Conservation (phyloP, 768 basidiomycete genomes). For the Kwoniella pini region DNA sequence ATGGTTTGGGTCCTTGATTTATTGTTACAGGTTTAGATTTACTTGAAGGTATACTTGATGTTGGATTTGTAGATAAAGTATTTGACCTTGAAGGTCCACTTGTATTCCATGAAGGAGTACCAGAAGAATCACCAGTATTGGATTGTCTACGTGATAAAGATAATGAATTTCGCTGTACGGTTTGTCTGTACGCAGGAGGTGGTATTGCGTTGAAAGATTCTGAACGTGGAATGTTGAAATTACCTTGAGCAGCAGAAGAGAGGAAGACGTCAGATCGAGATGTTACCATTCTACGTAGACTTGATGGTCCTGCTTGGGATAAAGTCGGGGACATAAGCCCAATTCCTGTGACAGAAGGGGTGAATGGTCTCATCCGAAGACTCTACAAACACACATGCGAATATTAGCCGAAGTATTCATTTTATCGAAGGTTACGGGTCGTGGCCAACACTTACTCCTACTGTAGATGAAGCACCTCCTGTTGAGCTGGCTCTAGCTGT, state of each 20-base stretch:
- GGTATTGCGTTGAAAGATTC: slow-evolving; percentile 23
- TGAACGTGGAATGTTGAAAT: slow-evolving; percentile 7
- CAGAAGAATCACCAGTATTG: slow-evolving; percentile 19
- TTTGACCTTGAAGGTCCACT: slow-evolving; percentile 7
- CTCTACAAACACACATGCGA: slow-evolving; percentile 19
- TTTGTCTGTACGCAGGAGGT: neutral
- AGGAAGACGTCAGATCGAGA: slow-evolving; percentile 46
- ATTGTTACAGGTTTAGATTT: slow-evolving; percentile 36
- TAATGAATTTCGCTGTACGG: neutral
- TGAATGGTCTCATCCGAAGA: slow-evolving; percentile 15
- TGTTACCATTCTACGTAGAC: slow-evolving; percentile 39
- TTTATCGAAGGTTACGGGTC: neutral
- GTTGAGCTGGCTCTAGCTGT: slow-evolving; percentile 51
- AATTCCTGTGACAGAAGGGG: slow-evolving; percentile 12
- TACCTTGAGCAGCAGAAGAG: slow-evolving; percentile 11
- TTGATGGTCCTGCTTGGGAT: slow-evolving; percentile 34
- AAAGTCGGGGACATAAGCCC: slow-evolving; percentile 5
- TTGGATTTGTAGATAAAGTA: slow-evolving; percentile 15
- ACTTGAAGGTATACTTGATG: slow-evolving; percentile 25
- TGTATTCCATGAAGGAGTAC: slow-evolving; percentile 26
- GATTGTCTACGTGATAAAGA: slow-evolving; percentile 18
- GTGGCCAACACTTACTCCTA: slow-evolving; percentile 40
- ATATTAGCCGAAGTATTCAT: neutral
- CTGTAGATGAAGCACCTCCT: slow-evolving; percentile 46
- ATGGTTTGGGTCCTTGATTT: slow-evolving; percentile 4